Evolutionary conservation across 306 rosid genomes (phyloP).

Genomic region (Glycyrrhiza uralensis): DNA sequence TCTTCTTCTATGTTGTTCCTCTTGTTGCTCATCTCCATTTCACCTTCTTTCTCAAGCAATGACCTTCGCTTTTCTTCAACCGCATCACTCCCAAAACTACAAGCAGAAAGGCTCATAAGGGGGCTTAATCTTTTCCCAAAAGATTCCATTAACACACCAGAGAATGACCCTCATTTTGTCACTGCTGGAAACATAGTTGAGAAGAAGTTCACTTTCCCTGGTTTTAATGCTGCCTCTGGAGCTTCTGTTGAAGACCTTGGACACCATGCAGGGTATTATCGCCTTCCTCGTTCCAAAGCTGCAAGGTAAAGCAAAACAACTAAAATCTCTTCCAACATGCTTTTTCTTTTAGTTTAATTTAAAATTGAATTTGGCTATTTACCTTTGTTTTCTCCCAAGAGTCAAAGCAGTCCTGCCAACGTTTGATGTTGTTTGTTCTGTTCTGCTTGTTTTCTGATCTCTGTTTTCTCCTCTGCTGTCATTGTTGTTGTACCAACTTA

Average conservation of each 20-base stretch:
- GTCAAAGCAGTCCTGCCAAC: too few relatives aligned
- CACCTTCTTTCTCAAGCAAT: slow-evolving; percentile 26
- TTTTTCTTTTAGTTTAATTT: neutral
- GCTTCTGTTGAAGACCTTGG: slow-evolving; percentile 69
- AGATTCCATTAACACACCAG: slow-evolving; percentile 47
- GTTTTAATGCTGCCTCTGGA: slow-evolving; percentile 33
- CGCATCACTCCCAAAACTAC: slow-evolving; percentile 28
- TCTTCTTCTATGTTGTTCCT: slow-evolving; percentile 19
- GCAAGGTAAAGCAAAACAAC: slow-evolving; percentile 70
- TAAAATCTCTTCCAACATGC: neutral
- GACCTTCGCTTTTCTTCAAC: slow-evolving; percentile 35
- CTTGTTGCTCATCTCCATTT: slow-evolving; percentile 19
- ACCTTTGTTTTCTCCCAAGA: too few relatives aligned
- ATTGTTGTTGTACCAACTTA: too few relatives aligned
- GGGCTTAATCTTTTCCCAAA: slow-evolving; percentile 73
- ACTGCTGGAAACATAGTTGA: slow-evolving; percentile 49
- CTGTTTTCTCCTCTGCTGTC: too few relatives aligned
- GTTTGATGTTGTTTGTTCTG: too few relatives aligned
- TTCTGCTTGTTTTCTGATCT: too few relatives aligned
- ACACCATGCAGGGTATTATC: slow-evolving; percentile 88
- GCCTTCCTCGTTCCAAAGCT: slow-evolving; percentile 70
- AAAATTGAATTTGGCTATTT: too few relatives aligned
- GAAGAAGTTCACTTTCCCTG: slow-evolving; percentile 59
- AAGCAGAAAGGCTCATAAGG: slow-evolving; percentile 68
- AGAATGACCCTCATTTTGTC: slow-evolving; percentile 26